phyloP scores from a whole-genome alignment of 1,284 basidiomycete genomes.

The Apiotrichum gracile region DNA sequence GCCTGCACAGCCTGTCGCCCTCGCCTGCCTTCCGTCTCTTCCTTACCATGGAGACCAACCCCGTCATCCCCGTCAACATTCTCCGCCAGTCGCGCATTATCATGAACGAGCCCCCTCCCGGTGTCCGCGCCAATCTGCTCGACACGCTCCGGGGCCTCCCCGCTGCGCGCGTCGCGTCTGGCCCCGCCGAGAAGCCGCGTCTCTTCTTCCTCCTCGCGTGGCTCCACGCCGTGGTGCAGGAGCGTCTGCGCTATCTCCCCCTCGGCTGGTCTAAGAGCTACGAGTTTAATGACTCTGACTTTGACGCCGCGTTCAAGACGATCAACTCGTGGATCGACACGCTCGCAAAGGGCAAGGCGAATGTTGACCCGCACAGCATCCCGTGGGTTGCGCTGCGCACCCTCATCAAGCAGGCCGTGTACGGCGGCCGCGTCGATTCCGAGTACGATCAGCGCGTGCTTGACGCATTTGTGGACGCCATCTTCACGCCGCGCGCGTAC shows the following conservation, averaged over 20 bases:
- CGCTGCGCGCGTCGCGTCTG: slow-evolving; percentile 57
- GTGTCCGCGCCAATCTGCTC: slow-evolving; percentile 86
- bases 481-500: slow-evolving; percentile 81
- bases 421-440: slow-evolving; percentile 87
- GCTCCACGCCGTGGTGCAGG: slow-evolving; percentile 96
- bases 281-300: slow-evolving; percentile 97
- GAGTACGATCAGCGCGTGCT: slow-evolving; percentile 88
- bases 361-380: slow-evolving; percentile 80
- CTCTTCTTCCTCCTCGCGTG: slow-evolving; percentile 93
- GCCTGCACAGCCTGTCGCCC: slow-evolving; percentile 83
- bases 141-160: slow-evolving; percentile 80
- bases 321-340: slow-evolving; percentile 82
- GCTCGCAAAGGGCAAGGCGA: slow-evolving; percentile 76
- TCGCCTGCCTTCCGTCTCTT: slow-evolving; percentile 87
- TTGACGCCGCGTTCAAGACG: slow-evolving; percentile 82
- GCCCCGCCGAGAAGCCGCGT: slow-evolving; percentile 83
- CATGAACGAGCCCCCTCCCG: slow-evolving; percentile 96
- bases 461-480: slow-evolving; percentile 80
- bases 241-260: slow-evolving; percentile 87
- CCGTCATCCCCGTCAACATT: slow-evolving; percentile 82
- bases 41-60: slow-evolving; percentile 91
- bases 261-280: slow-evolving; percentile 93
- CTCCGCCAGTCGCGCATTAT: slow-evolving; percentile 87
- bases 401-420: slow-evolving; percentile 88
- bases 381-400: slow-evolving; percentile 89